Evolutionary conservation across 169 alveolate species (phyloP).

Genomic region (Plasmodium fragile): DNA sequence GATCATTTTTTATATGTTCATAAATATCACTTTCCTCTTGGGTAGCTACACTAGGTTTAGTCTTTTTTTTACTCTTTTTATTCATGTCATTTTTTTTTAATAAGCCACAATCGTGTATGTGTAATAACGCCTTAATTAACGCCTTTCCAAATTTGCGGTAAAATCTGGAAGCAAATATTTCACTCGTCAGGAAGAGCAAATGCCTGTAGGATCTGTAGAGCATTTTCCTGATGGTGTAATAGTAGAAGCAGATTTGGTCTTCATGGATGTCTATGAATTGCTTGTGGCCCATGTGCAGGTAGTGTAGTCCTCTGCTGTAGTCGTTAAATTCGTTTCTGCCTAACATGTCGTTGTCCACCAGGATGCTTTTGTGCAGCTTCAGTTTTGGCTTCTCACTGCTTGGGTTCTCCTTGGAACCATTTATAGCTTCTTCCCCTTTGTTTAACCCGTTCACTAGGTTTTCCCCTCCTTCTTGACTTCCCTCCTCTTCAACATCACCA

Average conservation of each 20-base stretch:
- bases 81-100: constrained; percentile 12
- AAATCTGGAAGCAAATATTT: constrained; percentile 45
- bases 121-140: constrained; percentile 35
- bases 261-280: constrained; percentile 70
- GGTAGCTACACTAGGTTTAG: background rate
- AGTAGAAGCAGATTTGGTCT: constrained; percentile 62
- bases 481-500: background rate
- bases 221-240: constrained; percentile 47
- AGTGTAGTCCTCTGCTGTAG: constrained; percentile 35
- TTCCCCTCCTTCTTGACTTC: background rate
- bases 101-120: constrained; percentile 42
- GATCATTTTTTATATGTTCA: constrained; percentile 58
- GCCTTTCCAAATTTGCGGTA: constrained; percentile 62
- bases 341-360: constrained; percentile 34
- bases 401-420: background rate
- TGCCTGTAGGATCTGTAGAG: constrained; percentile 54
- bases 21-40: constrained; percentile 49
- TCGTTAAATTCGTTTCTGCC: constrained; percentile 35
- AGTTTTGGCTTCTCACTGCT: background rate
- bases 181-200: constrained; percentile 27
- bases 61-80: constrained; percentile 50
- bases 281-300: constrained; percentile 58
- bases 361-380: constrained; percentile 19
- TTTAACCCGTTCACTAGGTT: background rate
- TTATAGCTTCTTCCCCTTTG: background rate